Conservation (phyloP, 805 yeast genomes). For the Cyberlindnera subsufficiens region DNA sequence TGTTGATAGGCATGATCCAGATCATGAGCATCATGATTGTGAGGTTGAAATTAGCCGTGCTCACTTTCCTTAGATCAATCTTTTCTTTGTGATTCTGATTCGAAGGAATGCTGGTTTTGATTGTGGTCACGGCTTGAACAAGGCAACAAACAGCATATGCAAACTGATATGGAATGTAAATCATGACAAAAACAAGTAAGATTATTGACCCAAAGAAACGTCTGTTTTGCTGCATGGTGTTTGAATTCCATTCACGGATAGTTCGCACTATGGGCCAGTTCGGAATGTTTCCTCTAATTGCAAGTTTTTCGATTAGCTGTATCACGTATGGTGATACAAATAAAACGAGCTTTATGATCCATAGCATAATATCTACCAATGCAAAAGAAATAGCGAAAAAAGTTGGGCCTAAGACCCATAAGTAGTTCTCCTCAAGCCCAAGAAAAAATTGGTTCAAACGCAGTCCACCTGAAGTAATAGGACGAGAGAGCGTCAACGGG, state of each 20-base stretch:
- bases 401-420: conserved; percentile 56
- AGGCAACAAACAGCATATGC: conserved; percentile 57
- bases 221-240: conserved; percentile 9
- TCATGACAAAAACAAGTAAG: conserved; percentile 41
- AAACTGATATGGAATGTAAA: conserved; percentile 77
- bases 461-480: conserved; percentile 37
- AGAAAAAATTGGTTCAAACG: conserved; percentile 53
- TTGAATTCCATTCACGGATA: not conserved
- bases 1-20: conserved; percentile 73
- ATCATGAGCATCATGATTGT: conserved; percentile 62
- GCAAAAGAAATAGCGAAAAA: conserved; percentile 42
- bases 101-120: conserved; percentile 26
- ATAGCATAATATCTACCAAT: conserved; percentile 33
- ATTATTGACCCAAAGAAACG: conserved; percentile 16
- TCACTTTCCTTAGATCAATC: conserved; percentile 16
- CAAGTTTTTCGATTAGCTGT: no score
- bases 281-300: not conserved
- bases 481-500: conserved; percentile 46
- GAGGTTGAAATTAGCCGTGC: conserved; percentile 52
- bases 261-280: no score
- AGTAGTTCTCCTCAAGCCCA: conserved; percentile 54
- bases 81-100: conserved; percentile 12
- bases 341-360: conserved; percentile 1
- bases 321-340: conserved; percentile 1
- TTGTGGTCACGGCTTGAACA: conserved; percentile 50